These are phyloP conservation scores for Microglena sp. DNA, from an alignment of 139 green algal species.

Conservation along the genomic window DNA sequence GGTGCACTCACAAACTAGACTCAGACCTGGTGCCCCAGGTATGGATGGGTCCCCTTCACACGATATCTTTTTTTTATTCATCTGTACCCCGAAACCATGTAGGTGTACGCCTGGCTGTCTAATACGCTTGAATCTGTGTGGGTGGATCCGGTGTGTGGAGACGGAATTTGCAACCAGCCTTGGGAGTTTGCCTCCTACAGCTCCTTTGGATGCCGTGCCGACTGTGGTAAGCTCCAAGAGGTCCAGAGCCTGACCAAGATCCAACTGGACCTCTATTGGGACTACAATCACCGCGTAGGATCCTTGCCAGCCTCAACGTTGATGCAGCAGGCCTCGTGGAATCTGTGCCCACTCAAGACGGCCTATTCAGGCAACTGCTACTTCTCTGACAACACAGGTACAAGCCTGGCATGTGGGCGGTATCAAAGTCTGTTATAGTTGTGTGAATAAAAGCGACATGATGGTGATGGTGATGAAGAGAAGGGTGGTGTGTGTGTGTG, in stretches of 20 bases:
- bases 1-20: no score
- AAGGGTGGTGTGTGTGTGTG: no score
- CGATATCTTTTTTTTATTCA: no score
- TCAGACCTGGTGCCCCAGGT: no score
- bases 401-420: no score
- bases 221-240: constrained; percentile 68
- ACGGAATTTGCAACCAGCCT: constrained; percentile 67
- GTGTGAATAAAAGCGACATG: no score
- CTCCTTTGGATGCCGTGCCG: constrained; percentile 70
- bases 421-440: no score
- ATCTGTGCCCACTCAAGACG: constrained; percentile 56
- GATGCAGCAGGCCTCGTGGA: constrained; percentile 64
- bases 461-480: no score
- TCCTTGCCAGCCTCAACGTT: constrained; percentile 56
- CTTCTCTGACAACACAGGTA: no score
- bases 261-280: constrained; percentile 57
- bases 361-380: constrained; percentile 57
- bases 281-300: constrained; percentile 60
- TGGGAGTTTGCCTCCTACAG: constrained; percentile 77
- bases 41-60: no score
- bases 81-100: constrained; percentile 23
- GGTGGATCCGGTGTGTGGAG: constrained; percentile 69
- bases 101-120: constrained; percentile 55
- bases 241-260: constrained; percentile 59
- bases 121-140: constrained; percentile 42